Base-by-base conservation (phyloP, 2,329 filamentous ascomycete species). In the Colletotrichum spaethianum region DNA sequence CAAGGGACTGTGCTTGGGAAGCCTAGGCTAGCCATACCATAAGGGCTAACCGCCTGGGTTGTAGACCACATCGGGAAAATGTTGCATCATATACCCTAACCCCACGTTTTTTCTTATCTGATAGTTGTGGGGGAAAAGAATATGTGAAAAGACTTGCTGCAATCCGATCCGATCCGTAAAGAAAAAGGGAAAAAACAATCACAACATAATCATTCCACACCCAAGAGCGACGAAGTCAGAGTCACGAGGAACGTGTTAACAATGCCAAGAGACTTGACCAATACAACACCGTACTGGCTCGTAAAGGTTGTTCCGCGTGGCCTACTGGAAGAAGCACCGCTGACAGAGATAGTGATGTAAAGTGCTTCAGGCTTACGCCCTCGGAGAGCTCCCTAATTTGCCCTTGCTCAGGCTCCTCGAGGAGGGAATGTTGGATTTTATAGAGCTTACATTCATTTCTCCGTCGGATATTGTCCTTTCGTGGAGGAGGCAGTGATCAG, bases 221-320 rank as follows among this genome's bases (percentile, higher is more conserved):
- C 33, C 57, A 20, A 68, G 48, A 8, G 68, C 68, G 63, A 62
- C 8, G 68, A 71, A 38, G 57, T 60, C 8, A 76, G 63, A 1
- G 75, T 75, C 40, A 81, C 73, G 16, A 72, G 73, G 44, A 79
- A 80, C 3, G 78, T 78, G 60, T 79, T 77, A 26, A 80, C 62
- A 3, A 78, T 79, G 4, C 76, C 75, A 2, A 82, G 63, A 0
- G 70, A 74, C 65, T 79, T 78, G 70, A 78, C 75, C 63, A 78
- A 81, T 7, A 81, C 55, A 28, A 74, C 72, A n/a, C 74, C 74
- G 48, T 76, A 76, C 20, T 74, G 73, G 56, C 73, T 74, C 3
- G 68, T 73, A 38, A 76, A 76, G 20, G 74, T 70, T 50, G 75
- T 70, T 38, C 75, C 75, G n/a, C 20, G 74, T 76, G 36, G 64